Evolutionary conservation across 139 green algal species (phyloP).

Genomic region (Chlamydomonas schloesseri): DNA sequence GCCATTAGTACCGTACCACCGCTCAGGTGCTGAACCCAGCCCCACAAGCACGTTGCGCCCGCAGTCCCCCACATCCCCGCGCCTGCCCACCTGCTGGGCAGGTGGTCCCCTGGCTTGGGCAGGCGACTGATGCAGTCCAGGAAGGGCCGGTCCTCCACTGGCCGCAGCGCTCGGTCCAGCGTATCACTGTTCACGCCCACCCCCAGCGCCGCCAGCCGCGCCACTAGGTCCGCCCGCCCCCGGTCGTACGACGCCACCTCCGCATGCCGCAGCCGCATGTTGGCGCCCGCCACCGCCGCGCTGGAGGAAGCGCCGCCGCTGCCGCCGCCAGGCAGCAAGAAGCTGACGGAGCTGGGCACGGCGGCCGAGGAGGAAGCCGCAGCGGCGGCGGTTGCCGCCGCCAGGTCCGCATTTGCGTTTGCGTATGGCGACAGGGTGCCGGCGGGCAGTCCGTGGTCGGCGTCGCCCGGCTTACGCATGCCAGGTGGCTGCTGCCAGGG

Average conservation of each 20-base stretch:
- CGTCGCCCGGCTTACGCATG: background rate
- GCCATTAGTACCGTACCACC: too few species aligned
- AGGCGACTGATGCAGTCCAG: conserved; percentile 52
- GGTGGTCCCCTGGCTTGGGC: conserved; percentile 43
- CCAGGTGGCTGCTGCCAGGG: background rate
- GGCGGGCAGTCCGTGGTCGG: background rate
- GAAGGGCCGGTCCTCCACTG: conserved; percentile 53
- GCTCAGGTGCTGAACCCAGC: too few species aligned
- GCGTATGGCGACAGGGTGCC: conserved; percentile 26
- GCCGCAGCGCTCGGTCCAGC: conserved; percentile 40
- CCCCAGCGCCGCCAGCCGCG: background rate
- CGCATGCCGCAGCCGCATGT: conserved; percentile 41
- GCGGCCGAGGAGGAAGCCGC: background rate
- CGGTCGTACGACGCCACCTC: conserved; percentile 25
- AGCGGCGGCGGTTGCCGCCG: conserved; percentile 31
- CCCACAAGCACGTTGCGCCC: too few species aligned
- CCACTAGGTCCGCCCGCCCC: background rate
- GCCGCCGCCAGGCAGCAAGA: conserved; percentile 11
- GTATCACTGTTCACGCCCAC: conserved; percentile 22
- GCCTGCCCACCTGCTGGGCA: background rate
- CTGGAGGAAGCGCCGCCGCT: background rate
- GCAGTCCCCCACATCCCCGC: too few species aligned
- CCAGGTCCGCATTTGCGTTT: conserved; percentile 42
- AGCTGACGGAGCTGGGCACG: background rate
- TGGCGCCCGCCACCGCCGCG: conserved; percentile 1